phyloP scores from a whole-genome alignment of 2,329 filamentous ascomycete species.

The Sclerotinia borealis region DNA sequence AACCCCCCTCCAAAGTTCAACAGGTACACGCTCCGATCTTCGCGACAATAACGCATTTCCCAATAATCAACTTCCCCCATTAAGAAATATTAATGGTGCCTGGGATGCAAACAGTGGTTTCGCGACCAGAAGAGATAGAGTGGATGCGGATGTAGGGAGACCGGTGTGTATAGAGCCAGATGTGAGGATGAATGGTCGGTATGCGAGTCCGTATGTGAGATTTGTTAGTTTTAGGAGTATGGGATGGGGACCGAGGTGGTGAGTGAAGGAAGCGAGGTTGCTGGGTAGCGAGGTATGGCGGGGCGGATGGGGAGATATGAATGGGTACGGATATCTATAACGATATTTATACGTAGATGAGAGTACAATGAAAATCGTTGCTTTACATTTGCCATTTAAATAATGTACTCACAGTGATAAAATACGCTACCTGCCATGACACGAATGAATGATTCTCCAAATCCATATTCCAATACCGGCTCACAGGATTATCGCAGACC shows the following conservation, averaged over 20 bases:
- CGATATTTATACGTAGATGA: too few species aligned
- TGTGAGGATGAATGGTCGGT: neutral
- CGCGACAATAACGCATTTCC: neutral
- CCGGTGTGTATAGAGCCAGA: neutral
- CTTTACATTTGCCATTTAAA: neutral
- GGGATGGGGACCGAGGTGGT: neutral
- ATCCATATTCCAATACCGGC: neutral
- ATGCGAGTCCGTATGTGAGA: neutral
- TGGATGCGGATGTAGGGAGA: neutral
- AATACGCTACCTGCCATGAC: neutral
- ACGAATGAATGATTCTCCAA: neutral
- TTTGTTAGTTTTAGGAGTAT: neutral
- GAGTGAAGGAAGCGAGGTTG: neutral
- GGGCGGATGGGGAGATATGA: neutral
- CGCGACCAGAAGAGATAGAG: neutral
- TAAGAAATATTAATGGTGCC: neutral
- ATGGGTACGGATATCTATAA: too few species aligned
- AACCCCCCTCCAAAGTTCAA: neutral
- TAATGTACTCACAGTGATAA: neutral
- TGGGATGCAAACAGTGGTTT: neutral
- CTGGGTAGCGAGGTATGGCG: too few species aligned
- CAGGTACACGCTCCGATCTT: neutral
- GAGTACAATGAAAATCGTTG: neutral
- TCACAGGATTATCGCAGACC: neutral
- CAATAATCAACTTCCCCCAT: neutral